Evolutionary conservation across 2,329 filamentous ascomycete genomes (phyloP).

Genomic region (Colletotrichum costaricense): DNA sequence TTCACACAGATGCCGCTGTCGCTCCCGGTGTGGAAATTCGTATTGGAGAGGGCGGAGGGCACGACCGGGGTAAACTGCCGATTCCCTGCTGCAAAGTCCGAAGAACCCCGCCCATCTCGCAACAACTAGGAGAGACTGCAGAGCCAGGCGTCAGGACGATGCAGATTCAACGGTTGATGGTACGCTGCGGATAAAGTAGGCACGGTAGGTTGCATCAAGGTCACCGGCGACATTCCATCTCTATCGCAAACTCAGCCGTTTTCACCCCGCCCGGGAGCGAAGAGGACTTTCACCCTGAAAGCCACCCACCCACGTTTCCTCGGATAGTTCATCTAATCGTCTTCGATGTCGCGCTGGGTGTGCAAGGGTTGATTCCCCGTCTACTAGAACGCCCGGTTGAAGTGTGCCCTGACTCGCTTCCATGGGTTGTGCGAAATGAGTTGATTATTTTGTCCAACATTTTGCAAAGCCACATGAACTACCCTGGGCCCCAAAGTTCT

Average conservation of each 20-base stretch:
- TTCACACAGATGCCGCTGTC: slow-evolving; percentile 19
- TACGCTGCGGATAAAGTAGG: not conserved
- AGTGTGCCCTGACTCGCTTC: not conserved
- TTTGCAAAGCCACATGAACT: not conserved
- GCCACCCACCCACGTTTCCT: not conserved
- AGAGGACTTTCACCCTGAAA: not conserved
- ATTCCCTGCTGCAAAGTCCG: slow-evolving; percentile 13
- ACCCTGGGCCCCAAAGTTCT: not conserved
- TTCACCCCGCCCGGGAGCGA: slow-evolving; percentile 2
- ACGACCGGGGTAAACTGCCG: slow-evolving; percentile 25
- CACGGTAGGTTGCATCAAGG: not conserved
- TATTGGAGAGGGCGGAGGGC: not conserved
- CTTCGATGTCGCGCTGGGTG: not conserved
- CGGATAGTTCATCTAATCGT: not conserved
- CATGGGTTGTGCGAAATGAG: not conserved
- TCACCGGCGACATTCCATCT: not conserved
- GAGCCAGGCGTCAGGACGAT: not conserved
- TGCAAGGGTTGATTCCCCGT: not conserved
- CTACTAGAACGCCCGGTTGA: not conserved
- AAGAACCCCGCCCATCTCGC: not conserved
- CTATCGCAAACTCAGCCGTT: not conserved
- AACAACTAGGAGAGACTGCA: not conserved
- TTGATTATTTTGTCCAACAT: not conserved
- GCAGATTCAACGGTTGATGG: not conserved
- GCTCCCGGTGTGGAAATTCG: slow-evolving; percentile 8